phyloP scores from a whole-genome alignment of 768 basidiomycete genomes.

The Suillus clintonianus region DNA sequence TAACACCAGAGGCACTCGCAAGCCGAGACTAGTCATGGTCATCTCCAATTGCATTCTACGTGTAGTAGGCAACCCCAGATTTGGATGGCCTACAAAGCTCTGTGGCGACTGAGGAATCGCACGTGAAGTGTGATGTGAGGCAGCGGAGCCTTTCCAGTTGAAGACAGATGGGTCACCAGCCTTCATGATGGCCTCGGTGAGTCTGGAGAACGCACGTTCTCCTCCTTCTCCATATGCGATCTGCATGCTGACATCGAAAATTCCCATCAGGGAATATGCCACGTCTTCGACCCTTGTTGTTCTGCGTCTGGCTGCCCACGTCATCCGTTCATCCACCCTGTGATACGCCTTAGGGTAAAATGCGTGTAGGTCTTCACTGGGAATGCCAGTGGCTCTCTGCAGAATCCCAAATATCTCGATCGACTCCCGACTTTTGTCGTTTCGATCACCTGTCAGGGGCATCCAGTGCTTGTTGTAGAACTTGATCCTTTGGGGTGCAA shows the following conservation, averaged over 20 bases:
- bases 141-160: neutral
- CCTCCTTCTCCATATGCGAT: conserved; percentile 28
- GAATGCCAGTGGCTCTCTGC: neutral
- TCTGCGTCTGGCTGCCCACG: conserved; percentile 5
- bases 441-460: conserved; percentile 19
- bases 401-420: neutral
- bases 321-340: neutral
- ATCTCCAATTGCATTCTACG: neutral
- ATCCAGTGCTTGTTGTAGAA: conserved; percentile 26
- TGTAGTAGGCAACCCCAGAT: neutral
- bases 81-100: neutral
- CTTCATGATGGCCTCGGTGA: conserved; percentile 18
- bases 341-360: neutral
- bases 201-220: conserved; percentile 25
- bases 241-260: neutral
- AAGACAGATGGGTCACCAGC: neutral
- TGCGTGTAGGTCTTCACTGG: neutral
- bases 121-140: neutral
- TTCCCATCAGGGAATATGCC: neutral
- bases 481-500: conserved; percentile 27
- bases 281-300: neutral
- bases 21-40: neutral
- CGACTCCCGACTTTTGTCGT: neutral
- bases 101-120: neutral
- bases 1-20: neutral